phyloP scores from a whole-genome alignment of 2,329 filamentous ascomycete species.

The Kalmusia sp. region DNA sequence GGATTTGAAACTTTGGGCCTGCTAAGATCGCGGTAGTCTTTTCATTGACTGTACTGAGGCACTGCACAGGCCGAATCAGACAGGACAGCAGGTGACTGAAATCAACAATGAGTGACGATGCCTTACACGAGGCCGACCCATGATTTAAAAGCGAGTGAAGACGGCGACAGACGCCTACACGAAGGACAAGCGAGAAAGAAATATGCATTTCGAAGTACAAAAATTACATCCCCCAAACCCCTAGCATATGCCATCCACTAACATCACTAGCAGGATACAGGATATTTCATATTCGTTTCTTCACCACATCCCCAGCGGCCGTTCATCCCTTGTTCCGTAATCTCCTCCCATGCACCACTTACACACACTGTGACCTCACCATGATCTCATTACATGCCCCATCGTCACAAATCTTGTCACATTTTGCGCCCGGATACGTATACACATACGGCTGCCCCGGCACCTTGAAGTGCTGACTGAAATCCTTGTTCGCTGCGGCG shows the following conservation, averaged over 20 bases:
- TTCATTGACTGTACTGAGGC: no score
- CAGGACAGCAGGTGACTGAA: no score
- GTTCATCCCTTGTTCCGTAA: no score
- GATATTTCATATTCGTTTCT: background rate
- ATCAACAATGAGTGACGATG: no score
- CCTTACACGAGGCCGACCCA: no score
- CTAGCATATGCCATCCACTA: background rate
- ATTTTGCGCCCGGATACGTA: slow-evolving; percentile 23
- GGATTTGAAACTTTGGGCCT: no score
- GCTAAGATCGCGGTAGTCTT: no score
- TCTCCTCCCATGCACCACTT: background rate
- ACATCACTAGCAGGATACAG: no score
- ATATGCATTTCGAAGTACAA: background rate
- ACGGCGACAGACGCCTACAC: no score
- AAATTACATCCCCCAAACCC: background rate
- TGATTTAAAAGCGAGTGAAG: no score
- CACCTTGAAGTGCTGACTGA: slow-evolving; percentile 35
- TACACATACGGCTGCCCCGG: slow-evolving; percentile 35
- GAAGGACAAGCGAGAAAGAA: background rate
- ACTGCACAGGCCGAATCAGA: no score
- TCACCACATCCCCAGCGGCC: no score
- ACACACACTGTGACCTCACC: slow-evolving; percentile 25
- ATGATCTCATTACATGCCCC: slow-evolving; percentile 29
- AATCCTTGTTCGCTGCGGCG: slow-evolving; percentile 30
- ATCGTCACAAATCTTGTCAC: slow-evolving; percentile 32